Conservation (phyloP, 176 grass and related monocot genomes). For the Zoysia japonica region DNA sequence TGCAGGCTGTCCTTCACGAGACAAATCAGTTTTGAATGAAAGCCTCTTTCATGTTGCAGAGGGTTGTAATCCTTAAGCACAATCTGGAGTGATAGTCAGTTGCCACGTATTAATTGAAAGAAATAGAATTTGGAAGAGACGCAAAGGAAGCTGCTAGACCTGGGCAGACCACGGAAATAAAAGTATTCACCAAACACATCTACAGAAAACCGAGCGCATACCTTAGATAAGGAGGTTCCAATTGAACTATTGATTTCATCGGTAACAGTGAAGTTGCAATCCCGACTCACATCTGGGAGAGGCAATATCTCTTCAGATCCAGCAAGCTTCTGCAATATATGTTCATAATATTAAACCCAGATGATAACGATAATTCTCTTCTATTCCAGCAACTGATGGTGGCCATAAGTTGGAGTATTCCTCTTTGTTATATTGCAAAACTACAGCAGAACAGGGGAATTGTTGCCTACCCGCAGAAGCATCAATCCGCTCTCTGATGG, state of each 20-base stretch:
- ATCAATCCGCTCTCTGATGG: slow-evolving; percentile 78
- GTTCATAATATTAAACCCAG: too few relatives aligned
- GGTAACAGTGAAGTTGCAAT: slow-evolving; percentile 42
- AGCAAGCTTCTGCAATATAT: slow-evolving; percentile 64
- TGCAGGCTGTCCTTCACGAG: slow-evolving; percentile 86
- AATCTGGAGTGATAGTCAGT: slow-evolving; percentile 55
- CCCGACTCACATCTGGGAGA: slow-evolving; percentile 47
- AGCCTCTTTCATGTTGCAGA: slow-evolving; percentile 91
- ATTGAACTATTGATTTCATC: slow-evolving; percentile 60
- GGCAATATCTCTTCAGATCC: slow-evolving; percentile 87
- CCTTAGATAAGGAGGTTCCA: slow-evolving; percentile 75
- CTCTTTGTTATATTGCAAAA: background rate
- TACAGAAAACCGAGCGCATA: slow-evolving; percentile 2
- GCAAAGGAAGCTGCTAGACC: background rate
- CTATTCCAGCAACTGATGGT: too few relatives aligned
- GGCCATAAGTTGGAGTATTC: background rate
- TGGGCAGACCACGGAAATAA: background rate
- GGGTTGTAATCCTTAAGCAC: slow-evolving; percentile 85
- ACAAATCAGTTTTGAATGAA: slow-evolving; percentile 72
- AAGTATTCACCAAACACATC: background rate
- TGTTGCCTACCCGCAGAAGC: slow-evolving; percentile 70
- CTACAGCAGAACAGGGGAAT: background rate
- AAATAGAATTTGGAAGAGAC: background rate
- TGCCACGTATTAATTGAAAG: background rate
- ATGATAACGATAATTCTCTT: too few relatives aligned